Evolutionary conservation across 768 basidiomycete species (phyloP).

Genomic region (Boletus rubescentipes): DNA sequence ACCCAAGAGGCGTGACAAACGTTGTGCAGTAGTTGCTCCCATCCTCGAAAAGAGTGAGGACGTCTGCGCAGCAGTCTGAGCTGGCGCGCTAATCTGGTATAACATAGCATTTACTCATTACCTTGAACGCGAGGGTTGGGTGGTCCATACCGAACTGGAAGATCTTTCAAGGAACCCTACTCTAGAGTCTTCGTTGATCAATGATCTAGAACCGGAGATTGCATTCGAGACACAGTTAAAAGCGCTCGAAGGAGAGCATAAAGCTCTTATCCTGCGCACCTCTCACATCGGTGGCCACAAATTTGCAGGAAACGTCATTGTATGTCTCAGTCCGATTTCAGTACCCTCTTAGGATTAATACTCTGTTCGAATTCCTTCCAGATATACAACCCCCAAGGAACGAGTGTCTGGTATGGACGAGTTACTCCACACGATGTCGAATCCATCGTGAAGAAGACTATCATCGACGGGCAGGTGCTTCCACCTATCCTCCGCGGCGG

Average conservation of each 20-base stretch:
- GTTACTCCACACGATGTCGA: constrained; percentile 89
- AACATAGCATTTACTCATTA: constrained; percentile 57
- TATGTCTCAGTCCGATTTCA: constrained; percentile 42
- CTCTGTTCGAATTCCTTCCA: constrained; percentile 33
- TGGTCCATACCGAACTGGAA: constrained; percentile 71
- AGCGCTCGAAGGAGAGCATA: constrained; percentile 52
- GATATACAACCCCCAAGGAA: constrained; percentile 86
- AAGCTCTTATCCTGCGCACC: constrained; percentile 79
- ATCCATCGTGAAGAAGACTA: constrained; percentile 82
- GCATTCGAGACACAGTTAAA: constrained; percentile 48
- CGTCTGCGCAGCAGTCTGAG: constrained; percentile 15
- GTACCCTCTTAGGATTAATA: not conserved
- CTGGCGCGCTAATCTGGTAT: not conserved
- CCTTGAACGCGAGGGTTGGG: constrained; percentile 70
- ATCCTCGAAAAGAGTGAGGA: constrained; percentile 71
- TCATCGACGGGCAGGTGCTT: constrained; percentile 80
- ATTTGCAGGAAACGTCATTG: constrained; percentile 88
- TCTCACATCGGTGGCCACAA: constrained; percentile 95
- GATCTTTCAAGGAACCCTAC: constrained; percentile 41
- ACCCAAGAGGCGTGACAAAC: constrained; percentile 89
- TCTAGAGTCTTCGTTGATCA: constrained; percentile 22
- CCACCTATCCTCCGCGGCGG: constrained; percentile 86
- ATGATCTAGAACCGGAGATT: constrained; percentile 45
- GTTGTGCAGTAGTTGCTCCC: constrained; percentile 85
- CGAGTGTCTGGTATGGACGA: constrained; percentile 91